Conservation (phyloP, 306 rosid genomes). For the Trichosanthes cucumerina region DNA sequence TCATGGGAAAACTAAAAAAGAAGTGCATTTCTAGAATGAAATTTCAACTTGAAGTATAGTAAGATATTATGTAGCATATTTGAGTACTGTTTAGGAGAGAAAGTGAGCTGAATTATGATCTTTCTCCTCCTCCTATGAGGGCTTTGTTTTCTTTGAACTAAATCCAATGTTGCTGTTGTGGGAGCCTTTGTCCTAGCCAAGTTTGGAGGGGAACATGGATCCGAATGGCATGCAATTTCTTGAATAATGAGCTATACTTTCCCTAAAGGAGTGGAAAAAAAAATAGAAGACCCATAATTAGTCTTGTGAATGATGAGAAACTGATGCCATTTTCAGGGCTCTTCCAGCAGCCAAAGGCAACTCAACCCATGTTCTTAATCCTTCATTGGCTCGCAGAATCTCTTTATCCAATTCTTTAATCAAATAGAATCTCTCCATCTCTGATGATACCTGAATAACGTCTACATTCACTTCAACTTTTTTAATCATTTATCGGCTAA, state of each 20-base stretch:
- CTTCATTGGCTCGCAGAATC: background rate
- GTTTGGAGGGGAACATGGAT: conserved; percentile 12
- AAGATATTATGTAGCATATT: background rate
- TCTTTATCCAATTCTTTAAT: background rate
- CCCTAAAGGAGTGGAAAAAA: conserved; percentile 6
- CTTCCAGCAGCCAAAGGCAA: background rate
- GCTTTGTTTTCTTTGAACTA: conserved; percentile 1
- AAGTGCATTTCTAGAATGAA: background rate
- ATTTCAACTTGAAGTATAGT: background rate
- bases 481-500: background rate
- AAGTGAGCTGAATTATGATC: background rate
- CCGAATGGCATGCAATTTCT: conserved; percentile 7
- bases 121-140: background rate
- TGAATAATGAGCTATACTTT: conserved; percentile 6
- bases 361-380: conserved; percentile 1
- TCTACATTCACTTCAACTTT: background rate
- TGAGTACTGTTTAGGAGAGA: background rate
- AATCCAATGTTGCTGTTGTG: conserved; percentile 4
- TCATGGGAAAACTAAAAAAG: background rate
- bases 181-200: background rate
- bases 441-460: background rate
- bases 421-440: background rate
- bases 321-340: background rate
- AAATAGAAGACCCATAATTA: background rate
- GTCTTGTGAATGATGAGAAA: background rate